phyloP scores from a whole-genome alignment of 352 stramenopile genomes.

The Globisporangium nagaii region DNA sequence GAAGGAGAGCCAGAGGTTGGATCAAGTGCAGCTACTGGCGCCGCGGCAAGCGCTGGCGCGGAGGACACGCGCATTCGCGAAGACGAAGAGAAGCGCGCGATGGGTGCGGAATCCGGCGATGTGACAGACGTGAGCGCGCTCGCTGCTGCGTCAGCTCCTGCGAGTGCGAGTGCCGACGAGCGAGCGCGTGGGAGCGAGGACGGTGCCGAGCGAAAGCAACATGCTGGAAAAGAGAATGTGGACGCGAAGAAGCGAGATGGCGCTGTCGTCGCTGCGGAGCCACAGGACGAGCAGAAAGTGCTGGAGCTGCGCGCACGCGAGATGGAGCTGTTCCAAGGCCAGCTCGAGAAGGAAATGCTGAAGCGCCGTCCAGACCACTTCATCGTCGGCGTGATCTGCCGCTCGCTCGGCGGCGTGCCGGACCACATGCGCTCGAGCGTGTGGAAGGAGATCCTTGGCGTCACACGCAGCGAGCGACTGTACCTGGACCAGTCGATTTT shows the following conservation, averaged over 20 bases:
- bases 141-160: neutral
- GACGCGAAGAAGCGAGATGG: neutral
- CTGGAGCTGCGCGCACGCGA: conserved; percentile 2
- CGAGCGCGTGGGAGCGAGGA: neutral
- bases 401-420: conserved; percentile 61
- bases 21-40: neutral
- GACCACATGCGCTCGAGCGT: conserved; percentile 42
- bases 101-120: neutral
- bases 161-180: neutral
- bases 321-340: conserved; percentile 16
- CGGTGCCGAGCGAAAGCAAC: neutral
- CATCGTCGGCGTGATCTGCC: conserved; percentile 63
- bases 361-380: conserved; percentile 72
- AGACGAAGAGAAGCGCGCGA: neutral
- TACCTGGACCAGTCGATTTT: conserved; percentile 70
- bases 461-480: conserved; percentile 53
- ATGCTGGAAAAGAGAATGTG: neutral
- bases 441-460: conserved; percentile 77
- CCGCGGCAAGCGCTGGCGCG: neutral
- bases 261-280: neutral
- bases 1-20: neutral
- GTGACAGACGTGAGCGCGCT: neutral
- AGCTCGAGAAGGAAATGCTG: conserved; percentile 60
- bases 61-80: neutral
- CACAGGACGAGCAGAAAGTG: neutral